These are phyloP conservation scores for Aspergillus sp. DNA, from an alignment of 2,329 filamentous ascomycete genomes.

Conservation along the genomic window DNA sequence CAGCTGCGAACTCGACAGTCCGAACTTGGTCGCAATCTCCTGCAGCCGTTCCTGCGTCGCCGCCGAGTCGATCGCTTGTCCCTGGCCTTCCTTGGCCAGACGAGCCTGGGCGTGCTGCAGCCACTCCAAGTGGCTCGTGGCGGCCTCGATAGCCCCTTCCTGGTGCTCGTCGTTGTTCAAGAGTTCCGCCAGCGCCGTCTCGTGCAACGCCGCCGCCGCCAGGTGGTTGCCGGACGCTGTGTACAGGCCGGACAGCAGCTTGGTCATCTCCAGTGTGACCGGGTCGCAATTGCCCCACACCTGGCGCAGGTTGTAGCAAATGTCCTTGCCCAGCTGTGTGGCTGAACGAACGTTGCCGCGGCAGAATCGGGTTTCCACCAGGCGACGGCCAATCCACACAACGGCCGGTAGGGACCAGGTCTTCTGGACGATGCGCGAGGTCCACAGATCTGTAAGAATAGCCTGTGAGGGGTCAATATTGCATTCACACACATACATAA, in stretches of 20 bases:
- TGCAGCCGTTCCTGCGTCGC: constrained; percentile 25
- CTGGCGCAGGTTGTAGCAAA: constrained; percentile 55
- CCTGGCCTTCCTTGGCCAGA: constrained; percentile 17
- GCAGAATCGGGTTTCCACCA: constrained; percentile 53
- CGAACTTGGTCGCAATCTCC: constrained; percentile 28
- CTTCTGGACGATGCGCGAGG: constrained; percentile 44
- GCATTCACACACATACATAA: no score
- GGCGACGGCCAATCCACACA: constrained; percentile 51
- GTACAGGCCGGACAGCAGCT: constrained; percentile 51
- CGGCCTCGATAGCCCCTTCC: constrained; percentile 18
- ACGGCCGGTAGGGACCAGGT: constrained; percentile 47
- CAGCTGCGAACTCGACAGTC: constrained; percentile 21
- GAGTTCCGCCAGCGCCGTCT: constrained; percentile 28
- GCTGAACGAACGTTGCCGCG: constrained; percentile 44
- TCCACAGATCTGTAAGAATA: constrained; percentile 47
- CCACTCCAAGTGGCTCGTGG: constrained; percentile 29
- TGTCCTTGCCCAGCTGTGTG: constrained; percentile 51
- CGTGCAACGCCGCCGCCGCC: constrained; percentile 29
- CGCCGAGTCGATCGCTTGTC: constrained; percentile 13
- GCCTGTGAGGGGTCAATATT: constrained; percentile 9
- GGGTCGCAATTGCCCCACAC: constrained; percentile 50
- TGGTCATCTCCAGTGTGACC: constrained; percentile 49
- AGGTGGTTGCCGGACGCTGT: constrained; percentile 36
- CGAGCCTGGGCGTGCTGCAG: constrained; percentile 27
- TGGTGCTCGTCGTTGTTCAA: constrained; percentile 24